Conservation (phyloP, 148 eudicot species). For the Polygonum maritimum region DNA sequence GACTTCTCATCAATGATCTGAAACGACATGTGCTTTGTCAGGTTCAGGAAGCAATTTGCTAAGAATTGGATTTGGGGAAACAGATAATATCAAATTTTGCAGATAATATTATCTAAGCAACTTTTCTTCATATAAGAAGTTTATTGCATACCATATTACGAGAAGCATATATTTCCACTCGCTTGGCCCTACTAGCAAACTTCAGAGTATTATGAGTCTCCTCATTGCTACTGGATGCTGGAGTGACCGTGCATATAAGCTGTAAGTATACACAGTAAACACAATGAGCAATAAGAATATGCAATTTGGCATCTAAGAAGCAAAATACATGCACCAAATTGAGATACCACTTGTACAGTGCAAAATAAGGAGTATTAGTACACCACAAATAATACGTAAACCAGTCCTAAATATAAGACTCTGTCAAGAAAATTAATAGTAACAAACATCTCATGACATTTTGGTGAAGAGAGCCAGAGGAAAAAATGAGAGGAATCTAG, state of each 20-base stretch:
- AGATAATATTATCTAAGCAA: neutral
- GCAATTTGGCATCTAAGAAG: slow-evolving; percentile 8
- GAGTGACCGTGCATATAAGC: slow-evolving; percentile 87
- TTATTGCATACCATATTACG: slow-evolving; percentile 48
- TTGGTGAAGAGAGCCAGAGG: neutral
- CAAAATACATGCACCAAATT: neutral
- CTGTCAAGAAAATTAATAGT: neutral
- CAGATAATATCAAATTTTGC: neutral
- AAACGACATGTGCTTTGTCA: slow-evolving; percentile 3
- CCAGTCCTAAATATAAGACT: neutral
- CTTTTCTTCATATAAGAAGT: neutral
- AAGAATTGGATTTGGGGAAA: neutral
- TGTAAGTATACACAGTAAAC: slow-evolving; percentile 14
- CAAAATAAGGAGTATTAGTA: neutral
- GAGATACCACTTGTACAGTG: neutral
- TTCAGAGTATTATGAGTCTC: slow-evolving; percentile 83
- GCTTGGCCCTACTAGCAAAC: slow-evolving; percentile 70
- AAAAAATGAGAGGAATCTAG: neutral
- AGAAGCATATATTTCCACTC: slow-evolving; percentile 68
- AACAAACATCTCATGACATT: neutral
- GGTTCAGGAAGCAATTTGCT: neutral
- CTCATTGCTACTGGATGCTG: slow-evolving; percentile 71
- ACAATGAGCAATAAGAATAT: neutral
- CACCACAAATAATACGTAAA: neutral
- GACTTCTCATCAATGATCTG: slow-evolving; percentile 56